These are phyloP conservation scores for Botrytis galanthina DNA, from an alignment of 2,329 filamentous ascomycete species.

Conservation along the genomic window DNA sequence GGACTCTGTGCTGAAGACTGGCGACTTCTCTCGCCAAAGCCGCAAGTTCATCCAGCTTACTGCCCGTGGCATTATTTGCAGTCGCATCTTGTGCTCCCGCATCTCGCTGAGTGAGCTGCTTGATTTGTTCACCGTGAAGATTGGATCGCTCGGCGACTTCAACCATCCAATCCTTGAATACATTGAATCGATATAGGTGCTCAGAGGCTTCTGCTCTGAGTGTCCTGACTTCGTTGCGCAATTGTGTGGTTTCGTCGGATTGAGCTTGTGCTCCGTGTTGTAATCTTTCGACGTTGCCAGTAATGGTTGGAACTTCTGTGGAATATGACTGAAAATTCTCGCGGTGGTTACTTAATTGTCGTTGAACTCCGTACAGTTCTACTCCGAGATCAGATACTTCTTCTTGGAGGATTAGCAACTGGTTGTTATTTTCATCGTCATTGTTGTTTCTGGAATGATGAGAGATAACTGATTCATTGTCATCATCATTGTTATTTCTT, in stretches of 20 bases:
- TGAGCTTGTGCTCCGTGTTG: rapidly evolving
- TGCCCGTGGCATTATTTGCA: neutral
- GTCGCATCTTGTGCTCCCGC: rapidly evolving
- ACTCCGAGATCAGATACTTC: neutral
- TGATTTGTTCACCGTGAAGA: neutral
- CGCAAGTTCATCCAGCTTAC: neutral
- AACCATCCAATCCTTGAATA: neutral
- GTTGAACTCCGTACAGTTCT: neutral
- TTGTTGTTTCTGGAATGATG: neutral
- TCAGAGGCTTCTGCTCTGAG: neutral
- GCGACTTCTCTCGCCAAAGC: neutral
- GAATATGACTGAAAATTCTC: neutral
- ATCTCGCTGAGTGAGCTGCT: rapidly evolving
- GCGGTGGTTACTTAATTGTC: neutral
- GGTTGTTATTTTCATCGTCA: neutral
- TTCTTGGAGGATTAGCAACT: neutral
- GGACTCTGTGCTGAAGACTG: neutral
- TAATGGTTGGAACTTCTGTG: neutral
- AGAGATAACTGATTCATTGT: neutral
- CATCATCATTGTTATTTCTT: neutral
- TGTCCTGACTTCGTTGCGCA: neutral
- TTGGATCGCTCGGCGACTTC: neutral
- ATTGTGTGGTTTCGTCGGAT: neutral
- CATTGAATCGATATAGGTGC: neutral
- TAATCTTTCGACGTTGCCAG: neutral